Conservation (phyloP, 805 yeast genomes). For the Saccharomycopsis amapae region DNA sequence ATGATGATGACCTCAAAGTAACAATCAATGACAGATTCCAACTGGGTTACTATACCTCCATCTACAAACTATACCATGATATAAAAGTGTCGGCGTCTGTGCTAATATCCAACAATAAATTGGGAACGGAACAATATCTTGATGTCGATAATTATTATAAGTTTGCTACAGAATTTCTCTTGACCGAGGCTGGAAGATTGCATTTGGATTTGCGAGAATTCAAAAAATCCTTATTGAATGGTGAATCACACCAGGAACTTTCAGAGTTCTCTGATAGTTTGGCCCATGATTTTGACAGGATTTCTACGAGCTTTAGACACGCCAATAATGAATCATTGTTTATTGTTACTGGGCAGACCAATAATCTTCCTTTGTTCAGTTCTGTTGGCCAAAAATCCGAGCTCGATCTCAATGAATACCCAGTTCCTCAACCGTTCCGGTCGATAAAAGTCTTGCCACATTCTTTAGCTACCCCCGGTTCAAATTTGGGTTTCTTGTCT, state of each 20-base stretch:
- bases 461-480: conserved; percentile 29
- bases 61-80: conserved; percentile 62
- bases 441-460: conserved; percentile 64
- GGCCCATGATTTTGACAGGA: conserved; percentile 52
- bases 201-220: conserved; percentile 28
- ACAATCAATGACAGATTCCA: conserved; percentile 39
- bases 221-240: conserved; percentile 14
- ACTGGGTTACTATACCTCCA: conserved; percentile 34
- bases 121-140: conserved; percentile 43
- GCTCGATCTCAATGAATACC: conserved; percentile 66
- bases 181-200: conserved; percentile 51
- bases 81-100: conserved; percentile 47
- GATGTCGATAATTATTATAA: conserved; percentile 57
- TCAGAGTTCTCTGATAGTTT: conserved; percentile 35
- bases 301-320: conserved; percentile 43
- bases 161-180: conserved; percentile 51
- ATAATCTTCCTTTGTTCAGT: conserved; percentile 73
- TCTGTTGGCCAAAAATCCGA: conserved; percentile 62
- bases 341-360: conserved; percentile 40
- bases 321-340: conserved; percentile 61
- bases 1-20: too few relatives aligned
- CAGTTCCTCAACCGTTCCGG: conserved; percentile 59
- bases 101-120: conserved; percentile 39
- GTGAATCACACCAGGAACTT: conserved; percentile 8
- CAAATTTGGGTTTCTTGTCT: conserved; percentile 40